phyloP scores from a whole-genome alignment of 768 basidiomycete species.

The Collybia sordida region DNA sequence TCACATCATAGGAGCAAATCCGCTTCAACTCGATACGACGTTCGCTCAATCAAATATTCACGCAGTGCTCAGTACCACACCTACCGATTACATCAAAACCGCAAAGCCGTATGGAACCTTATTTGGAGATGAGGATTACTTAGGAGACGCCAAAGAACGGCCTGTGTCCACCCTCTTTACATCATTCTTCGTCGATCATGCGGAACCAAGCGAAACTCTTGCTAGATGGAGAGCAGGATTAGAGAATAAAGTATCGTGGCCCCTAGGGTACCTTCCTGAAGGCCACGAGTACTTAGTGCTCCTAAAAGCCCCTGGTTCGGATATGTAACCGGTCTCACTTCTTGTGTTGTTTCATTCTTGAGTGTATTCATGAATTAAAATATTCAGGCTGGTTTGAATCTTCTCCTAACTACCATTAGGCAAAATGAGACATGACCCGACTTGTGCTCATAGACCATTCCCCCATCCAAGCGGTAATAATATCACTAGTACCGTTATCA shows the following conservation, averaged over 20 bases:
- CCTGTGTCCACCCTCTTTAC: neutral
- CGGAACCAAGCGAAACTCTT: neutral
- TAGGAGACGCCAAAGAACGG: neutral
- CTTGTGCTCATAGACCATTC: too few relatives aligned
- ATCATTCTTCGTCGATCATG: constrained; percentile 1
- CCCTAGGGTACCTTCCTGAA: constrained; percentile 1
- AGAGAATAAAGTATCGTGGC: neutral
- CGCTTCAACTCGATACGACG: neutral
- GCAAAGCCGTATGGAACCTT: neutral
- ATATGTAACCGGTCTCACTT: too few relatives aligned
- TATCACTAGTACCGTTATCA: too few relatives aligned
- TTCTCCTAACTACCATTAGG: too few relatives aligned
- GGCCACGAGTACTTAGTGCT: constrained; percentile 1
- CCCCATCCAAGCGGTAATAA: too few relatives aligned
- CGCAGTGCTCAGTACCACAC: neutral
- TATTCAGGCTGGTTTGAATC: too few relatives aligned
- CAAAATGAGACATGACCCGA: too few relatives aligned
- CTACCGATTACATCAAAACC: neutral
- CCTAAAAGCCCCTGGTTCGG: neutral
- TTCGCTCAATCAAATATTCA: neutral
- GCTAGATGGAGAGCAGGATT: neutral
- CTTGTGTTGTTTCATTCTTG: too few relatives aligned
- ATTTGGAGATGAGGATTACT: neutral
- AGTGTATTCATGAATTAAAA: too few relatives aligned
- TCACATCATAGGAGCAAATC: neutral